Conservation (phyloP, 2,329 filamentous ascomycete species). For the Gremmenia infestans region DNA sequence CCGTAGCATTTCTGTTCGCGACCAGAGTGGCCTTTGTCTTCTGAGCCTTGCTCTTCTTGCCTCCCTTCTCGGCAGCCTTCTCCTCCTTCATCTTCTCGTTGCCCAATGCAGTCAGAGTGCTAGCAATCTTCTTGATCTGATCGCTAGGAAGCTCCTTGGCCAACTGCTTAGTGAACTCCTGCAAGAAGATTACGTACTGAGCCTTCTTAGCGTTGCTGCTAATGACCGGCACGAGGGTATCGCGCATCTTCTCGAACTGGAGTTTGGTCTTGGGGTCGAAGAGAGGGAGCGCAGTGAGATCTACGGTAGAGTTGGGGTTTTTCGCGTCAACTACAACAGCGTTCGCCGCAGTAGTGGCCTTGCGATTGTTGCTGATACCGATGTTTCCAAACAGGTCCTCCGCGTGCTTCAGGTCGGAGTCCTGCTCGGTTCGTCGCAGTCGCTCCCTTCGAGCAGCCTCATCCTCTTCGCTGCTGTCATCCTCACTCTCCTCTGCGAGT, state of each 20-base stretch:
- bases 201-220: constrained; percentile 74
- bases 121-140: constrained; percentile 95
- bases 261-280: constrained; percentile 87
- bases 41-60: constrained; percentile 94
- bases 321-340: constrained; percentile 64
- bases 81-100: constrained; percentile 99
- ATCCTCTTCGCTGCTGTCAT: constrained; percentile 59
- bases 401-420: constrained; percentile 82
- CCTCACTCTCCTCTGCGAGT: constrained; percentile 51
- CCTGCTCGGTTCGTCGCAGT: constrained; percentile 74
- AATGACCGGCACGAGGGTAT: constrained; percentile 74
- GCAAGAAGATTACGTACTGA: constrained; percentile 83
- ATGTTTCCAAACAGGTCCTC: constrained; percentile 83
- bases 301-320: constrained; percentile 74
- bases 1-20: constrained; percentile 52
- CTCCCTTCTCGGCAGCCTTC: constrained; percentile 87
- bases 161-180: constrained; percentile 85
- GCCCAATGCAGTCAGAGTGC: constrained; percentile 77
- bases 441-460: constrained; percentile 71
- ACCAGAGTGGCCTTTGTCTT: constrained; percentile 90
- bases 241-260: constrained; percentile 77
- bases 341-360: constrained; percentile 58
- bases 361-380: constrained; percentile 61
- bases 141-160: constrained; percentile 83
- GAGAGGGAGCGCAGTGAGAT: constrained; percentile 72